phyloP scores from a whole-genome alignment of 2,329 filamentous ascomycete genomes.

The Fusarium sp. region DNA sequence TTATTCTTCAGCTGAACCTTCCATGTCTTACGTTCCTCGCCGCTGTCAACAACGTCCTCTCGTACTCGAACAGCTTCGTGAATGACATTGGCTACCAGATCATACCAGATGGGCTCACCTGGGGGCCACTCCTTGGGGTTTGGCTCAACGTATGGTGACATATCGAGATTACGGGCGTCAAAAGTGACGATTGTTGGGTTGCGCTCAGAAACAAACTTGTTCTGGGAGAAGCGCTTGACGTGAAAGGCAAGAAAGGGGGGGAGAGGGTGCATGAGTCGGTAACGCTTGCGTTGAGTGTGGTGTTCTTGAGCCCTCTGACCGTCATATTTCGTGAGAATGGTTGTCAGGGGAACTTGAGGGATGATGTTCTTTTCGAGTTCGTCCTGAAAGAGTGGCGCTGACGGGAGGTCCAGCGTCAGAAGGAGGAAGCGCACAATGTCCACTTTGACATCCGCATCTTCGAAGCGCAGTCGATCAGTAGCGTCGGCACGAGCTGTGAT shows the following conservation, averaged over 20 bases:
- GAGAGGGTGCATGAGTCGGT: slow-evolving; percentile 87
- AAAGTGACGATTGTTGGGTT: slow-evolving; percentile 99
- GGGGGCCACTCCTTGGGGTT: slow-evolving; percentile 75
- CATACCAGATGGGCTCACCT: slow-evolving; percentile 90
- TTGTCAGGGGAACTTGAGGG: slow-evolving; percentile 85
- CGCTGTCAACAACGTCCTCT: slow-evolving; percentile 89
- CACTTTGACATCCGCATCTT: slow-evolving; percentile 83
- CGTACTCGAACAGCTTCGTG: slow-evolving; percentile 81
- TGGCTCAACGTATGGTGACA: slow-evolving; percentile 91
- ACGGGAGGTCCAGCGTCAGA: slow-evolving; percentile 89
- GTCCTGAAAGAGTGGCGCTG: slow-evolving; percentile 95
- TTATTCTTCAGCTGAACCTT: slow-evolving; percentile 89
- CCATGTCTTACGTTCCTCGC: slow-evolving; percentile 89
- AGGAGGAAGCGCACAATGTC: slow-evolving; percentile 86
- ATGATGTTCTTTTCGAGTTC: slow-evolving; percentile 96
- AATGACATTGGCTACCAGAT: slow-evolving; percentile 93
- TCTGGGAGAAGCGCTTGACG: slow-evolving; percentile 95
- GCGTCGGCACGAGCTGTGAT: slow-evolving; percentile 92
- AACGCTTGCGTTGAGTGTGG: slow-evolving; percentile 86
- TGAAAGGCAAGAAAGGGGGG: slow-evolving; percentile 93
- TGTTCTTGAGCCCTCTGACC: slow-evolving; percentile 88
- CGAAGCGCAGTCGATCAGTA: slow-evolving; percentile 88
- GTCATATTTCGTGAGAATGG: slow-evolving; percentile 91
- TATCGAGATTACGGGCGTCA: slow-evolving; percentile 82
- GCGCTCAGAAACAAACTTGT: slow-evolving; percentile 95